A percentile compares a stretch with the other conserved stretches of the same genome.
Evolutionary conservation across 805 yeast genomes (phyloP).

Genomic region (Metschnikowia arizonensis): DNA sequence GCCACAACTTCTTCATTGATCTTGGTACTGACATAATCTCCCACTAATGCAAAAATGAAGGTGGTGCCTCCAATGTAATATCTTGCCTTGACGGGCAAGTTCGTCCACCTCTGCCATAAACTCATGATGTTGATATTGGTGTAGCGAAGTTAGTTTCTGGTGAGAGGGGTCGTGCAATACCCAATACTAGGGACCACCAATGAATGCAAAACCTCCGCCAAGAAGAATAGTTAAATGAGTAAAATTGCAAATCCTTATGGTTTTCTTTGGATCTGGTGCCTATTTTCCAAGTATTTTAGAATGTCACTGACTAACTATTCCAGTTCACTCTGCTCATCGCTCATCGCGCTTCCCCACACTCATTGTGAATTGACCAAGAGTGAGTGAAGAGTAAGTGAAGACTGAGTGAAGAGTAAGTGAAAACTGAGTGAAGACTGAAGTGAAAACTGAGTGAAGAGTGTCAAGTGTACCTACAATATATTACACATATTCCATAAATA

Average conservation of each 20-base stretch:
- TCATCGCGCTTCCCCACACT: conserved; percentile 7
- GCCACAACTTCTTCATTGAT: conserved; percentile 36
- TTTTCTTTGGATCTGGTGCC: too few species aligned
- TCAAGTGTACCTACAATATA: too few species aligned
- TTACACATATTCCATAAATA: background rate
- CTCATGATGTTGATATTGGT: conserved; percentile 19
- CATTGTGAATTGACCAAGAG: too few species aligned
- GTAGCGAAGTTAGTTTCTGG: conserved; percentile 3
- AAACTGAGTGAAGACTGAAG: too few species aligned
- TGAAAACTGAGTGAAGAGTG: too few species aligned
- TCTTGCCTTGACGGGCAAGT: conserved; percentile 38
- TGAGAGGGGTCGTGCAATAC: conserved; percentile 8
- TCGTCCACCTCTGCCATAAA: conserved; percentile 36
- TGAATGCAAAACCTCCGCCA: background rate
- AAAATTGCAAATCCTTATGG: too few species aligned
- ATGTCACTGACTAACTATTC: too few species aligned
- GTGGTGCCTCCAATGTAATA: conserved; percentile 41
- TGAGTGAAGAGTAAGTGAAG: too few species aligned
- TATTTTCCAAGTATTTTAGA: too few species aligned
- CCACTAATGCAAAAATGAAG: conserved; percentile 35
- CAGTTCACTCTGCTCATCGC: background rate
- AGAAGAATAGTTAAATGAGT: too few species aligned
- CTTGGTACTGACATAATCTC: conserved; percentile 36
- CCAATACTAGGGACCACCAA: background rate
- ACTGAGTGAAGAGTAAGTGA: too few species aligned